These are phyloP conservation scores for Aureobasidium sp. DNA, from an alignment of 2,329 filamentous ascomycete species.

Conservation along the genomic window DNA sequence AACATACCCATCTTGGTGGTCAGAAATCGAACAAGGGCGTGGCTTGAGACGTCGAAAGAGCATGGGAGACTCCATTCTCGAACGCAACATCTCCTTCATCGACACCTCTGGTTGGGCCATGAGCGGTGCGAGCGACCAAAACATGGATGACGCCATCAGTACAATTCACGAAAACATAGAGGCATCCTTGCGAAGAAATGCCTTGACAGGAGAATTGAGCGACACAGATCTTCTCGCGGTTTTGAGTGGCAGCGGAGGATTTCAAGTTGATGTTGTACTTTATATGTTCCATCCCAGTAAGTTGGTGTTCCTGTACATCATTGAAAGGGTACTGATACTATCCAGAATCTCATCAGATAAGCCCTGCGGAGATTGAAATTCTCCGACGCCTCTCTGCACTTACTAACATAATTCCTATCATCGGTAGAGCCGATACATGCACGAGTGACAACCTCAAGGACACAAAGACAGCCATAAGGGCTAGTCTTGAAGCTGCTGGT, in stretches of 20 bases:
- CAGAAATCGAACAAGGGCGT: conserved; percentile 61
- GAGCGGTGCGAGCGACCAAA: conserved; percentile 43
- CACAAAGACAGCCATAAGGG: conserved; percentile 52
- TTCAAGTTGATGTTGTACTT: conserved; percentile 75
- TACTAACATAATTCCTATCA: conserved; percentile 77
- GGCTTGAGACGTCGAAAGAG: conserved; percentile 58
- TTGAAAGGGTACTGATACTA: not conserved
- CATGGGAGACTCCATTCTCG: conserved; percentile 66
- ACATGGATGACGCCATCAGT: conserved; percentile 39
- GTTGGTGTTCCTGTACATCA: not conserved
- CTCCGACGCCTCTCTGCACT: conserved; percentile 59
- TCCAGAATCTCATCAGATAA: not conserved
- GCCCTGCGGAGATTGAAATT: conserved; percentile 40
- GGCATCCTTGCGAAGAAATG: conserved; percentile 55
- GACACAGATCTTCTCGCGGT: conserved; percentile 70
- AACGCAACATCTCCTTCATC: conserved; percentile 89
- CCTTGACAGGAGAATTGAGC: conserved; percentile 52
- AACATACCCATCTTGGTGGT: conserved; percentile 83
- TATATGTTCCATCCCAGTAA: conserved; percentile 69
- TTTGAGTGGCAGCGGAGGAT: conserved; percentile 71
- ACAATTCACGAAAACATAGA: conserved; percentile 54
- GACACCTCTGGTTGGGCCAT: conserved; percentile 64
- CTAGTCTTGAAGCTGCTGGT: conserved; percentile 48
- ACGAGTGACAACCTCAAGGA: conserved; percentile 37
- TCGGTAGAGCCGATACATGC: conserved; percentile 64